Evolutionary conservation across 352 stramenopile genomes (phyloP).

Genomic region (Phytophthora lateralis): DNA sequence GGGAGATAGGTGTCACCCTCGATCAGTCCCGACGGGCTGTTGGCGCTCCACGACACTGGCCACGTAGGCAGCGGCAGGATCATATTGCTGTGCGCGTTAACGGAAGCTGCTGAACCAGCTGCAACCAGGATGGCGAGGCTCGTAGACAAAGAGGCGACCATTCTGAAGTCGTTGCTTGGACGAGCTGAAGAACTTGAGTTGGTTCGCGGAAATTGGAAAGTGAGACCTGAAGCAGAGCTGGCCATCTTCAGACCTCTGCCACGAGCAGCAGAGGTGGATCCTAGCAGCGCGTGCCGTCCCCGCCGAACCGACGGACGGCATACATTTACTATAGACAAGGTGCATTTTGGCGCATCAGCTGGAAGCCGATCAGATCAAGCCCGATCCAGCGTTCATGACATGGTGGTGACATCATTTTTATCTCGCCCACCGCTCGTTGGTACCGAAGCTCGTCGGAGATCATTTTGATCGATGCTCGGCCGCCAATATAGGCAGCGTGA

Average conservation of each 20-base stretch:
- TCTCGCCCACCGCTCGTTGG: neutral
- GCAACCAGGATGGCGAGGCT: constrained; percentile 9
- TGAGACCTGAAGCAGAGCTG: constrained; percentile 14
- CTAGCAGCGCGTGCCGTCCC: neutral
- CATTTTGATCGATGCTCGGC: constrained; percentile 1
- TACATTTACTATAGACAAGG: constrained; percentile 5
- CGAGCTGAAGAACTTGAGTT: constrained; percentile 6
- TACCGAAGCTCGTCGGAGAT: neutral
- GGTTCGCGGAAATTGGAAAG: constrained; percentile 20
- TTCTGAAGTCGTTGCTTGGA: constrained; percentile 9
- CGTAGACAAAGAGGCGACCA: constrained; percentile 14
- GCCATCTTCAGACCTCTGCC: neutral
- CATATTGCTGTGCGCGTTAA: constrained; percentile 36
- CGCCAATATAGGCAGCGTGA: too few species aligned
- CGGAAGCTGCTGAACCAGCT: constrained; percentile 12
- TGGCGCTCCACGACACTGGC: constrained; percentile 37
- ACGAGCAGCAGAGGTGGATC: neutral
- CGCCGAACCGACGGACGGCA: constrained; percentile 5
- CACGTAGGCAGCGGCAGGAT: constrained; percentile 38
- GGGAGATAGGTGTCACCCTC: constrained; percentile 41
- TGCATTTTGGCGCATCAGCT: constrained; percentile 34
- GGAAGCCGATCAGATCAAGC: constrained; percentile 19
- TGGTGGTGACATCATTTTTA: constrained; percentile 13
- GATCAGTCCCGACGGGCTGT: constrained; percentile 41
- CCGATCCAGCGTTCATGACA: constrained; percentile 15